Percentiles rank a stretch among this genome's conserved stretches.
phyloP scores from a whole-genome alignment of 139 green algal genomes.

The Chlamydomonas eustigma region DNA sequence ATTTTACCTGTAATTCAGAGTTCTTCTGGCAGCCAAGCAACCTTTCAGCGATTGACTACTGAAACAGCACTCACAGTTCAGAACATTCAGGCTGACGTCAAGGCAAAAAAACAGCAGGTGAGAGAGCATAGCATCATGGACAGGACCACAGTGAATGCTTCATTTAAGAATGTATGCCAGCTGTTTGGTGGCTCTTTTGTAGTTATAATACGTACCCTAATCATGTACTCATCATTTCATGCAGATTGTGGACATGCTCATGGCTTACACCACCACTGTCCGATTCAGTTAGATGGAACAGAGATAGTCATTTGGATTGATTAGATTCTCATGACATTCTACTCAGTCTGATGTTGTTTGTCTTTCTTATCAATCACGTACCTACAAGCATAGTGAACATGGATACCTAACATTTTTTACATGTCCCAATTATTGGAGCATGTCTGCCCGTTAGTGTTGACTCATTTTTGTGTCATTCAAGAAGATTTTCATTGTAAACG shows the following conservation, averaged over 20 bases:
- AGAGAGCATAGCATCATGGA: neutral
- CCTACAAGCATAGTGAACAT: too few relatives aligned
- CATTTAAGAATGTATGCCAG: neutral
- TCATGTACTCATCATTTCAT: neutral
- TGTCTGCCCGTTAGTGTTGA: too few relatives aligned
- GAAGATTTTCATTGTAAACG: too few relatives aligned
- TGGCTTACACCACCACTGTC: neutral
- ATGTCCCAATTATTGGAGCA: too few relatives aligned
- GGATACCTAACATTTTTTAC: too few relatives aligned
- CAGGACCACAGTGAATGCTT: neutral
- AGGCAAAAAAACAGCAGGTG: conserved; percentile 52
- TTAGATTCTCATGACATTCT: too few relatives aligned
- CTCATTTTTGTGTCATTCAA: too few relatives aligned
- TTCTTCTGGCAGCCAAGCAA: conserved; percentile 36
- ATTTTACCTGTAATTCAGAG: conserved; percentile 29
- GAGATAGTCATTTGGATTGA: too few relatives aligned
- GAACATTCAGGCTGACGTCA: conserved; percentile 45
- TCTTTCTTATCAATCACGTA: too few relatives aligned
- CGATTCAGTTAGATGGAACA: neutral
- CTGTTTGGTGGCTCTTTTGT: neutral
- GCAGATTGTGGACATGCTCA: neutral
- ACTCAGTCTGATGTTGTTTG: too few relatives aligned
- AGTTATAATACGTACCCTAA: neutral
- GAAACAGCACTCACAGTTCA: conserved; percentile 40
- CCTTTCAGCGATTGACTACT: conserved; percentile 39